Evolutionary conservation across 78 protist species (phyloP), one percentile per base, ranked within the genome.

Genomic region (Dictyostelium firmibasis): DNA sequence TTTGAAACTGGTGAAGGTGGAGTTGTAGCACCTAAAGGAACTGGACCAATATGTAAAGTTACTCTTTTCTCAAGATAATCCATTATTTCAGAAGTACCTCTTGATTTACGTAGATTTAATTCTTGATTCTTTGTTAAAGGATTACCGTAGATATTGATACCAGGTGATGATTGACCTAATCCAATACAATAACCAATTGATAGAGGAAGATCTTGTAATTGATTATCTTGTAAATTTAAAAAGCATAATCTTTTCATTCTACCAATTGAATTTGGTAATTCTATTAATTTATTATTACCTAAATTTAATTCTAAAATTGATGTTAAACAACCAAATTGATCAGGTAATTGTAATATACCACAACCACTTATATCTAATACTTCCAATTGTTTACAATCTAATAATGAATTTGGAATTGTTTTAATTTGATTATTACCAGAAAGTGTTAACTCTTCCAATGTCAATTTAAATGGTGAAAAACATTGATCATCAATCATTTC

Each of bases 181-280:
- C 84, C 94, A 10, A 76, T 10, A 29, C 94, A 89, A n/a, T 81
- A 29, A 1, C 94, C 94, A 75, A 95, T 75, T 14, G 91, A 79
- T 2, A 95, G 11, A 36, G 97, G 97, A 3, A 95, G 43, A n/a
- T 41, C 43, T 7, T 38, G 1, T 9, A 95, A 44, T 6, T n/a
- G 27, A 60, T 95, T 95, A 60, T 95, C 92, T 33, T 75, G 85
- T 4, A 95, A 1, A 43, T 95, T 77, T 23, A 95, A 74, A 35
- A 60, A 20, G 27, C 64, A 69, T 5, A 95, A 50, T 41, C 92
- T n/a, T 16, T 72, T 84, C 76, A 88, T 20, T 16, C 76, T 60
- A 14, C 97, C 95, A 72, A 95, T 95, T n/a, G 92, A 50, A 62
- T 88, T 81, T 29, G 97, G 94, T 29, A 95, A 18, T 6, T 31